Percentiles rank a stretch among this genome's conserved stretches.
Evolutionary conservation across 257 asterid genomes (phyloP).

Genomic region (Petrea volubilis): DNA sequence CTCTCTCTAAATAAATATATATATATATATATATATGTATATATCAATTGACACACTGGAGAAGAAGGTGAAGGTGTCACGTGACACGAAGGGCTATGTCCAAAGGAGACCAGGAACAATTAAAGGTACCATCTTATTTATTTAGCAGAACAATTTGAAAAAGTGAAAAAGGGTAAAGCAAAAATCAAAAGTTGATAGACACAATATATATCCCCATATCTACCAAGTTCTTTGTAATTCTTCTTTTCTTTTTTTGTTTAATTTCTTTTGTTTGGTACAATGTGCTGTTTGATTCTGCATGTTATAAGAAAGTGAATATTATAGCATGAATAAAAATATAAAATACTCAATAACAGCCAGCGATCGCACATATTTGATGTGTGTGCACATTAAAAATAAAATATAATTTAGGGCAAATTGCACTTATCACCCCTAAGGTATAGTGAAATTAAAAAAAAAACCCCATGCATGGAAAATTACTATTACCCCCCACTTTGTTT

Average conservation of each 20-base stretch:
- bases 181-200: conserved; percentile 24
- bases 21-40: too few species aligned
- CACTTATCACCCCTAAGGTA: too few species aligned
- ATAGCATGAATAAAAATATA: not conserved
- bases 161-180: conserved; percentile 35
- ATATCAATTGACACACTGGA: too few species aligned
- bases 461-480: too few species aligned
- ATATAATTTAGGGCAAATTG: too few species aligned
- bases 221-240: too few species aligned
- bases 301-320: not conserved
- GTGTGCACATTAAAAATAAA: too few species aligned
- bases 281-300: not conserved
- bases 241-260: not conserved
- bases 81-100: conserved; percentile 36
- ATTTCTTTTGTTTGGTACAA: not conserved
- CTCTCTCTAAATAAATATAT: too few species aligned
- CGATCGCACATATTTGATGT: too few species aligned
- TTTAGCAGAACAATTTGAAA: conserved; percentile 28
- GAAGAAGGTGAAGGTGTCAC: conserved; percentile 35
- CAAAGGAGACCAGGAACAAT: conserved; percentile 25
- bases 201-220: not conserved
- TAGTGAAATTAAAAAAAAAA: too few species aligned
- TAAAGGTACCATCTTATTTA: not conserved
- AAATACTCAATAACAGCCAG: too few species aligned
- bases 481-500: too few species aligned